Base-by-base conservation (phyloP, 805 yeast genomes). In the Candida tallmaniae region DNA sequence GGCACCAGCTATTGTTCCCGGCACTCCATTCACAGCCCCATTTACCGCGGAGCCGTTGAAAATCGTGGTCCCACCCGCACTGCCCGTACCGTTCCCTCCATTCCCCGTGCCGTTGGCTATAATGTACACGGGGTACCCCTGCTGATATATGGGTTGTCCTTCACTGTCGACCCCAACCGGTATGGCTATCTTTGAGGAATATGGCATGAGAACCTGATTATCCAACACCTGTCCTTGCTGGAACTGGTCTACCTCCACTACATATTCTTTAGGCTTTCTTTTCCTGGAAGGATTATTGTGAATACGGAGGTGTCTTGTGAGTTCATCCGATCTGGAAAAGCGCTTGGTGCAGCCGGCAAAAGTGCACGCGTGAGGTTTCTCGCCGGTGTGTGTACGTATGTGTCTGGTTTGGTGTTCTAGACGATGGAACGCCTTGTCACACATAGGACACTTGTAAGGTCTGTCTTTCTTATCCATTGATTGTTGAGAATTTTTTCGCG, bases 331-430 rank as follows among this genome's bases (percentile, higher is more conserved):
- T 42, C 96, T 72, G 38, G 83, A 74, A 52, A 87, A 87, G 42
- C 83, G 70, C 58, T 88, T 86, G 35, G 77, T 58, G 60, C 96
- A 87, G n/a, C 85, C 85, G 1, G 93, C 88, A 47, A 74, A 86
- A 13, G 78, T 73, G 59, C 96, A 87, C 32, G 77, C 79, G 53
- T 84, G 93, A 2, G 96, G 95, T 55, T 86, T 84, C 56, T 87
- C 95, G 31, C 96, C 96, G 0, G 96, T 87, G 61, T 87, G 96
- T 7, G 95, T 87, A 38, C 96, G 69, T 46, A 88, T 82, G 56
- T 87, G 96, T 46, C 96, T 73, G 9, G 95, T 87, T 54, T 85
- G 94, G 57, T 87, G 96, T 57, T 87, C 96, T 31, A 87, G 65
- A 41, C 96, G 71, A 56, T 85, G 90, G 56, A 87, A 87, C 7